Conservation (phyloP, 2,329 filamentous ascomycete species). For the Xylaria sp. region DNA sequence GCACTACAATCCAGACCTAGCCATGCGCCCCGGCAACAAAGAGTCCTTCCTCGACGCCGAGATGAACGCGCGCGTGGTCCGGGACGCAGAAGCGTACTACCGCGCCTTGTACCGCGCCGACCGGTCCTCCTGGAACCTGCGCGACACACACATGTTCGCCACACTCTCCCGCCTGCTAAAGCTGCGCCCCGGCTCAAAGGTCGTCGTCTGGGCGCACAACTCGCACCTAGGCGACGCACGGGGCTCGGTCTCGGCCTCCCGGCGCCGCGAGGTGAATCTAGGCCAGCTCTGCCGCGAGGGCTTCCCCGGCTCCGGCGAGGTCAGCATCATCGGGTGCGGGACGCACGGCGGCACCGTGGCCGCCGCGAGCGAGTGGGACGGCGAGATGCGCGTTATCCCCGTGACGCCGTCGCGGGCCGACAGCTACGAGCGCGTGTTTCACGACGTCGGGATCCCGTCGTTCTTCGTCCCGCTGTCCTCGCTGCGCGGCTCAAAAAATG, state of each 20-base stretch:
- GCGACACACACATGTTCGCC: conserved; percentile 53
- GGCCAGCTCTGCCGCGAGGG: conserved; percentile 58
- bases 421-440: conserved; percentile 62
- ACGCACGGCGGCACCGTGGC: conserved; percentile 64
- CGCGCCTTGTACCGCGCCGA: not conserved
- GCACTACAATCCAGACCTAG: not conserved
- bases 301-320: conserved; percentile 30
- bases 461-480: not conserved
- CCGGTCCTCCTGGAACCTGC: not conserved
- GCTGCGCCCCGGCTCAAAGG: conserved; percentile 51
- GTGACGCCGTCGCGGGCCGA: conserved; percentile 43
- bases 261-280: conserved; percentile 60
- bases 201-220: conserved; percentile 66
- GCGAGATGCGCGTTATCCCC: conserved; percentile 56
- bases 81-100: not conserved
- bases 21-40: not conserved
- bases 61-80: not conserved
- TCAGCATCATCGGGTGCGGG: conserved; percentile 54
- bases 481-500: too few relatives aligned
- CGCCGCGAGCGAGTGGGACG: conserved; percentile 62
- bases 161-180: conserved; percentile 57
- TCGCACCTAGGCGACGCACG: conserved; percentile 66
- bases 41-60: not conserved
- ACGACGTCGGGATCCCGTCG: conserved; percentile 45
- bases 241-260: conserved; percentile 50